Percentiles rank a stretch among this genome's conserved stretches.
phyloP scores from a whole-genome alignment of 2,329 filamentous ascomycete genomes.

The Pseudogymnoascus sp. region DNA sequence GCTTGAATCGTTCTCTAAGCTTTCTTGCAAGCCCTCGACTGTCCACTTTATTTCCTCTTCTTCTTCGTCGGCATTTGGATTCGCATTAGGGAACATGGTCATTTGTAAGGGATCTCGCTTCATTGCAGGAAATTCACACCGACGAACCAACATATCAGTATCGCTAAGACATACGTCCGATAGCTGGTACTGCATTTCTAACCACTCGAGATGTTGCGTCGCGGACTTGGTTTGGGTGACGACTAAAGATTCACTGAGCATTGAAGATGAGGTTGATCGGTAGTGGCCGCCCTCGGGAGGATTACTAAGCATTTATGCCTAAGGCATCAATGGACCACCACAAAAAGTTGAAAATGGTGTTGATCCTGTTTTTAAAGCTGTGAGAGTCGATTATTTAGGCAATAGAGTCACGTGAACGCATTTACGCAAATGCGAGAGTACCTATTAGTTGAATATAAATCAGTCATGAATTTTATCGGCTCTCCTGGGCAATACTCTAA shows the following conservation, averaged over 20 bases:
- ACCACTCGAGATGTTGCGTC: neutral
- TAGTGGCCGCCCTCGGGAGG: no score
- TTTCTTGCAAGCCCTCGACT: neutral
- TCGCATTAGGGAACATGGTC: neutral
- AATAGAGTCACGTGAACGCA: no score
- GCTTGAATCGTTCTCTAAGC: neutral
- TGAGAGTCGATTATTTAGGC: no score
- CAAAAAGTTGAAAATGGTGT: no score
- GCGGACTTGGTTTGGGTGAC: neutral
- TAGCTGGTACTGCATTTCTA: neutral
- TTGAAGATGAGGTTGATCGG: no score
- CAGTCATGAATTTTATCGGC: neutral
- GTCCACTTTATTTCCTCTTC: neutral
- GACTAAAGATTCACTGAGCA: no score
- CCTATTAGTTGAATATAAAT: no score
- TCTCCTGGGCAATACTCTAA: no score
- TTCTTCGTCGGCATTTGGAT: neutral
- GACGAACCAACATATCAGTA: neutral
- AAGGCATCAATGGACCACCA: no score
- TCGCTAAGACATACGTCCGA: neutral
- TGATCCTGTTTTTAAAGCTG: no score
- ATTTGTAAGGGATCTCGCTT: neutral
- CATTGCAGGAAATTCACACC: neutral
- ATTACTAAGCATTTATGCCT: no score
- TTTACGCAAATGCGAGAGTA: no score